Base-by-base conservation (phyloP, 208 protist genomes). In the Trypanosoma caninum region DNA sequence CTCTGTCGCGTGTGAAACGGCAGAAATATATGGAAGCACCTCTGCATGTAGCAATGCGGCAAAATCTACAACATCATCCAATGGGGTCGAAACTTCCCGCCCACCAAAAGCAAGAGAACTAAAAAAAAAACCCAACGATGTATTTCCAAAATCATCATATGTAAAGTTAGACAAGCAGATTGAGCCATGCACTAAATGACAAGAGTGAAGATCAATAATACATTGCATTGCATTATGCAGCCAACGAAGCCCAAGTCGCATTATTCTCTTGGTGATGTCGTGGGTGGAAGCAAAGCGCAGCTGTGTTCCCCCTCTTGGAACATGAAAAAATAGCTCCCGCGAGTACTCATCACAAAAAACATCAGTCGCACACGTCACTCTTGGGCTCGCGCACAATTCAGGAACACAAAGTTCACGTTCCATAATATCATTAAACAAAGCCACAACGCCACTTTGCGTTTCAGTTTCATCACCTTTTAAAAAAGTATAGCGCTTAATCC, bases 81-180 rank as follows among this genome's bases (percentile, higher is more conserved):
- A 58, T 46, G 47, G 53, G 9, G 42, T 63, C 44, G 31, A n/a
- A 40, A 44, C 42, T 22, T 58, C 44, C 41, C 41, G 40, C 14
- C 18, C 31, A 35, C 23, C 14, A 57, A 52, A 55, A 37, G 25
- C 34, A 7, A 65, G 30, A 54, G 63, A 44, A 46, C 66, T 74
- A 30, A 55, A 67, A 45, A 90, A 90, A 33, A 75, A 65, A n/a
- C 79, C 83, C 0, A 90, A 59, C 22, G 73, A 69, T 2, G 76
- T 81, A 62, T 86, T 84, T 55, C 83, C 83, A 60, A 90, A 90
- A 59, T 84, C 77, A 60, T 90, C 83, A 67, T 79, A 86, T 13
- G 79, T 90, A 69, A 90, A 90, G 66, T 66, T 78, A 58, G 74
- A 79, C 28, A 90, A 63, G 11, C 51, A 54, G 25, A 90, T 54